Evolutionary conservation across 1,139 yeast species (phyloP).

Genomic region (Yamadazyma oceani): DNA sequence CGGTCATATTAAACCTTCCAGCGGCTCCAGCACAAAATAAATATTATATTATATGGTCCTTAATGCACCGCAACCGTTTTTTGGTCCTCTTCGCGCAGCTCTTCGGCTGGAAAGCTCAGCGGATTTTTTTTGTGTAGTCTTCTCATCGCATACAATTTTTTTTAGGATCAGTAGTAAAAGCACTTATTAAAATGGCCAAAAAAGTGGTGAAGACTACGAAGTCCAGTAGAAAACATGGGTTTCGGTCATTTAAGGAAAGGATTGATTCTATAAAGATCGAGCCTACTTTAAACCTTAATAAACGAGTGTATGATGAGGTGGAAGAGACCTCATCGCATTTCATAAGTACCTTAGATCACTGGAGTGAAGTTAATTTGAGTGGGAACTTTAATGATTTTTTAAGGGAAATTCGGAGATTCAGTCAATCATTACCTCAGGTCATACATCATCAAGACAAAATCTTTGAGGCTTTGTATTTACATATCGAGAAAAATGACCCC

Average conservation of each 20-base stretch:
- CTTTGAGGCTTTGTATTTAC: slow-evolving; percentile 50
- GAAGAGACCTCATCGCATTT: slow-evolving; percentile 68
- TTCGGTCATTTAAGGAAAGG: slow-evolving; percentile 76
- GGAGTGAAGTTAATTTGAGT: slow-evolving; percentile 86
- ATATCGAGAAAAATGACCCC: slow-evolving; percentile 58
- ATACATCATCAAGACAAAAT: slow-evolving; percentile 68
- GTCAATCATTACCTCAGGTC: slow-evolving; percentile 79
- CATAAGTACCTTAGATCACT: slow-evolving; percentile 73
- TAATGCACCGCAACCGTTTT: too few relatives aligned
- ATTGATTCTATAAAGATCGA: slow-evolving; percentile 84
- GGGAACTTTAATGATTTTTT: slow-evolving; percentile 67
- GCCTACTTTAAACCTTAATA: slow-evolving; percentile 65
- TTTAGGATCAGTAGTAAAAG: neutral
- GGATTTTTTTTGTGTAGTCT: neutral
- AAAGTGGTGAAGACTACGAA: slow-evolving; percentile 42
- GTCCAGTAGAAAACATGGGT: slow-evolving; percentile 61
- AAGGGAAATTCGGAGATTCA: slow-evolving; percentile 51
- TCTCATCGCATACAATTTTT: neutral
- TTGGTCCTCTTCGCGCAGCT: neutral
- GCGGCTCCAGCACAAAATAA: too few relatives aligned
- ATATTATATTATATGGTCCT: too few relatives aligned
- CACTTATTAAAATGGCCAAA: slow-evolving; percentile 5
- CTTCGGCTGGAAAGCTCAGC: slow-evolving; percentile 6
- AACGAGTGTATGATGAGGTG: slow-evolving; percentile 67
- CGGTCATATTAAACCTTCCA: slow-evolving; percentile 1